Evolutionary conservation across 2,329 filamentous ascomycete genomes (phyloP).

Genomic region (Aspergillus sp.): DNA sequence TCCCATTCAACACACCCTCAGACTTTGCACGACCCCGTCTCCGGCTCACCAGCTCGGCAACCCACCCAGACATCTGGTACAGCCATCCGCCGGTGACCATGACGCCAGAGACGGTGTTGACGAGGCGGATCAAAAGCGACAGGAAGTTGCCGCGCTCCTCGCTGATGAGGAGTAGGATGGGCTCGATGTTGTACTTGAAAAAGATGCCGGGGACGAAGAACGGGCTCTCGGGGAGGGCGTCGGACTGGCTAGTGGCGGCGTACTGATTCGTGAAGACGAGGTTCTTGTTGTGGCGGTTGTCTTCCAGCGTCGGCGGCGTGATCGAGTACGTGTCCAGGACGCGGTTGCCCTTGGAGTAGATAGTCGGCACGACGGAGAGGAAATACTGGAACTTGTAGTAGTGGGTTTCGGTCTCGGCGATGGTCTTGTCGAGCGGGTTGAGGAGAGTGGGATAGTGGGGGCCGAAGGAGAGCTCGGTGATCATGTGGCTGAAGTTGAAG

Average conservation of each 20-base stretch:
- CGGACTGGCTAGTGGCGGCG: constrained; percentile 86
- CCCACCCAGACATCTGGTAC: constrained; percentile 81
- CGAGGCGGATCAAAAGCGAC: constrained; percentile 72
- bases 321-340: constrained; percentile 42
- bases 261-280: constrained; percentile 95
- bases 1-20: constrained; percentile 50
- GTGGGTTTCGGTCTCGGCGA: constrained; percentile 69
- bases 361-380: constrained; percentile 87
- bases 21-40: constrained; percentile 34
- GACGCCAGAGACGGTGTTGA: constrained; percentile 88
- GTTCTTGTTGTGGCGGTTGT: constrained; percentile 42
- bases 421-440: constrained; percentile 91
- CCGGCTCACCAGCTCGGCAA: constrained; percentile 48
- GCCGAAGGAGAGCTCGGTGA: constrained; percentile 94
- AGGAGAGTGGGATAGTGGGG: constrained; percentile 91
- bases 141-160: constrained; percentile 76
- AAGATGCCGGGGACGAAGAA: constrained; percentile 79
- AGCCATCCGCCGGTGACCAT: constrained; percentile 92
- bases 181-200: constrained; percentile 99
- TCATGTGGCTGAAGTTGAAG: constrained; percentile 97
- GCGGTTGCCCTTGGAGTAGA: constrained; percentile 66
- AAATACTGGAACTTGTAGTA: constrained; percentile 99
- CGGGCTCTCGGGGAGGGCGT: constrained; percentile 56
- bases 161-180: constrained; percentile 79
- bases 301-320: constrained; percentile 33